These are phyloP conservation scores for Euphorbia corollata DNA, from an alignment of 441 rosid genomes.

Conservation along the genomic window DNA sequence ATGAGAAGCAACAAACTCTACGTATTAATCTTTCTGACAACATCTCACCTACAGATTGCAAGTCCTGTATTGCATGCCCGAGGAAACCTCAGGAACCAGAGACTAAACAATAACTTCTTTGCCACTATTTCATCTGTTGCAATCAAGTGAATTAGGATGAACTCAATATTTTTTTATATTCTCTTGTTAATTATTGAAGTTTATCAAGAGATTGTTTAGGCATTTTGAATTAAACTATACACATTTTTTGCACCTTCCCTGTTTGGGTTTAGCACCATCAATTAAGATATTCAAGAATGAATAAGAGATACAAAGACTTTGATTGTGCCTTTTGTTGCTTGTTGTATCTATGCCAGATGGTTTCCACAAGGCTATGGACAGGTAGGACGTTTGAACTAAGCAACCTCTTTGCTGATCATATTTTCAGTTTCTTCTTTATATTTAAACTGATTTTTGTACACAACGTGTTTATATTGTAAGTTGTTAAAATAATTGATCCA, in stretches of 20 bases:
- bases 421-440: too few species aligned
- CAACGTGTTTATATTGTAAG: too few species aligned
- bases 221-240: background rate
- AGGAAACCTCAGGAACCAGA: conserved; percentile 27
- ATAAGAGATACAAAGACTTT: background rate
- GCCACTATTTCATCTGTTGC: background rate
- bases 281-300: background rate
- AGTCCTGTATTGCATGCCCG: conserved; percentile 29
- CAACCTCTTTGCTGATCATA: too few species aligned
- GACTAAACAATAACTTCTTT: conserved; percentile 22
- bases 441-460: too few species aligned
- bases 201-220: background rate
- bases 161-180: background rate
- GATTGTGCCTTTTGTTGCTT: background rate
- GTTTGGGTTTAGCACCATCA: background rate
- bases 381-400: too few species aligned
- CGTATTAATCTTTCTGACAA: conserved; percentile 43
- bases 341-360: background rate
- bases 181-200: background rate
- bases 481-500: too few species aligned
- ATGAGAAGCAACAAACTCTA: conserved; percentile 54
- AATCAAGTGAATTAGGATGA: background rate
- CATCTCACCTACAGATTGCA: conserved; percentile 28
- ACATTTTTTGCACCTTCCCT: background rate
- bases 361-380: background rate